Evolutionary conservation across 192 early-diverging fungal genomes (phyloP), one percentile per base, ranked within the genome.

Genomic region (Backusella luteola): DNA sequence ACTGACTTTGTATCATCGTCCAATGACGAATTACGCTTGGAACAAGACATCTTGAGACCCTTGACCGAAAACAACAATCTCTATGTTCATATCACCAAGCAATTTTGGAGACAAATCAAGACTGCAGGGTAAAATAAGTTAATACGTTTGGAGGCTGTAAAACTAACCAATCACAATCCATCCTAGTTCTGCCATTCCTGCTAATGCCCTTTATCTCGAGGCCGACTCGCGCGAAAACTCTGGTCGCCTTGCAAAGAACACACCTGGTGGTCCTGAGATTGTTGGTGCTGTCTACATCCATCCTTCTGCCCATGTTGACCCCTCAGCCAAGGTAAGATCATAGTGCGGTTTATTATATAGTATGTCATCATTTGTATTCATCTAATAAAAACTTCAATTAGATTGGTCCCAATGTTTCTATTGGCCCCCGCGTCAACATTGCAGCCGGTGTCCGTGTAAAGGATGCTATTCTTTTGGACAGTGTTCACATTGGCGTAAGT

Each of bases 61-160:
- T 89, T 99, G 76, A 91, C 98, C 7, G 90, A 90, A 69, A 84
- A 89, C 17, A 93, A 89, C 79, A 94, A 95, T 84, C 90, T 99
- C 9, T 97, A 91, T 80, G 94, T 95, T 12, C 94, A 93, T 83
- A 89, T 94, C 71, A 94, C 90, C 67, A 90, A 89, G 46, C 91
- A 94, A 73, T 96, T 97, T 80, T 99, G 98, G 98, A 94, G 95
- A 81, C 95, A 96, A 83, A 94, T 99, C 84, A 99, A 99, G 82
- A 96, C 96, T 29, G 94, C 94, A 34, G 90, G 87, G 88, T 89
- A 89, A 80, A 71, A 34, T 23, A 53, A 1, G 41, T 32, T 32
- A 44, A 26, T 23, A 3, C 0, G 32, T 3, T 32, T 3, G 32
- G 1, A 32, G 2, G 32, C 32, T 32, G 2, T 3, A 32, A 32